Base-by-base conservation (phyloP, 352 stramenopile genomes). In the Thraustochytrium sp. region DNA sequence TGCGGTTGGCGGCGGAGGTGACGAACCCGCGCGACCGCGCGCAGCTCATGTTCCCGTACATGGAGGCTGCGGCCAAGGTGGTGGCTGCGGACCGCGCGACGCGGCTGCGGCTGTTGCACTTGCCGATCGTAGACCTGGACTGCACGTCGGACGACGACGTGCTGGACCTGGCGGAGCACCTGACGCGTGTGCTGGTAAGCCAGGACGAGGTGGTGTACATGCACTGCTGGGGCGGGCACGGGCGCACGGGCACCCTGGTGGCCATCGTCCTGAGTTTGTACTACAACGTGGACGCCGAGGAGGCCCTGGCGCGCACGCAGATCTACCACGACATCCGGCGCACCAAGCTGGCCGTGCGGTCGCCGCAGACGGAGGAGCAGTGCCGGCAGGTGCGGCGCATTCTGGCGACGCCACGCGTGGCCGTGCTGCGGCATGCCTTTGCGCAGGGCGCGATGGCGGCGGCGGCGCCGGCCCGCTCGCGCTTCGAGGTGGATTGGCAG, bases 211-310 rank as follows among this genome's bases (percentile, higher is more conserved):
- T 89, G 18, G 55, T 91, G 16, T 91, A 91, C 64, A 55, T 91
- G 3, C 88, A 91, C 82, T 90, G 86, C 85, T 90, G 88, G 88
- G 88, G 88, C 29, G 88, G 88, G 34, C 88, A 91, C 85, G 88
- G 88, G 8, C 72, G 88, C 46, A 90, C 88, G 4, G 88, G 88
- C 0, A 91, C 88, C 1, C 44, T 90, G 37, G 86, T 89, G 4
- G 90, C 78, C 31, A 86, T 91, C 42, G 82, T 91, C 65, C 83
- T 91, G 3, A 82, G 88, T 46, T 68, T 90, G n/a, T 86, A 91
- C 75, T 91, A 90, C 80, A 65, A 68, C 36, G 51, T 89, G 18
- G 54, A 64, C n/a, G 82, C 88, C 13, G 40, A 82, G 37, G 74
- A 88, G 73, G 86, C 87, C 0, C 83, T 91, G 65, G 37, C 63